Percentiles rank a stretch among this genome's conserved stretches.
Evolutionary conservation across 2,329 filamentous ascomycete species (phyloP).

Genomic region (Fusarium aywerte): DNA sequence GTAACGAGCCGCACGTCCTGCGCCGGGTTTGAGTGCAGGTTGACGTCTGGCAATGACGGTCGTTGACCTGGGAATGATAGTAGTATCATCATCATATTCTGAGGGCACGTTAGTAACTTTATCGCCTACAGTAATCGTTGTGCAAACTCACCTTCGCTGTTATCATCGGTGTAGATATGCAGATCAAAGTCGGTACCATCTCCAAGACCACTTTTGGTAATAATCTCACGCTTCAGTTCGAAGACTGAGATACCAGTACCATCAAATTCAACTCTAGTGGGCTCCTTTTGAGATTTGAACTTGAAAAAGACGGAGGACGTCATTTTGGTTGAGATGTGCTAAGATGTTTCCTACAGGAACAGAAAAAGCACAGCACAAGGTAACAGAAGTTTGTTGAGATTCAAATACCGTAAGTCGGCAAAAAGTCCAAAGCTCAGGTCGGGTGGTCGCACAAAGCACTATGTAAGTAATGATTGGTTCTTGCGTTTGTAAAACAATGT

Average conservation of each 20-base stretch:
- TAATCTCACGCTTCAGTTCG: constrained; percentile 98
- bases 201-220: constrained; percentile 90
- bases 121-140: background rate
- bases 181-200: constrained; percentile 98
- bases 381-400: constrained; percentile 38
- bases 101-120: constrained; percentile 45
- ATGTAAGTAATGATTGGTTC: constrained; percentile 49
- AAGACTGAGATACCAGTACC: constrained; percentile 98
- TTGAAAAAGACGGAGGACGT: constrained; percentile 99
- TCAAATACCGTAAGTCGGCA: constrained; percentile 34
- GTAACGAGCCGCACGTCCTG: constrained; percentile 92
- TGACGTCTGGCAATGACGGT: constrained; percentile 90
- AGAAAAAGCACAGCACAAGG: constrained; percentile 41
- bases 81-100: constrained; percentile 98
- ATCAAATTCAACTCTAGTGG: constrained; percentile 93
- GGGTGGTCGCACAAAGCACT: constrained; percentile 47
- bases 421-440: constrained; percentile 27
- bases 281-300: constrained; percentile 98
- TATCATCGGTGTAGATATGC: constrained; percentile 92
- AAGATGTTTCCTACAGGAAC: constrained; percentile 45
- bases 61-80: constrained; percentile 94
- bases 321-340: constrained; percentile 67
- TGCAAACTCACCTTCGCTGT: constrained; percentile 79
- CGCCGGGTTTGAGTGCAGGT: constrained; percentile 84
- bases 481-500: constrained; percentile 41